These are phyloP conservation scores for Lactarius indigo DNA, from an alignment of 768 basidiomycete genomes.

Conservation along the genomic window DNA sequence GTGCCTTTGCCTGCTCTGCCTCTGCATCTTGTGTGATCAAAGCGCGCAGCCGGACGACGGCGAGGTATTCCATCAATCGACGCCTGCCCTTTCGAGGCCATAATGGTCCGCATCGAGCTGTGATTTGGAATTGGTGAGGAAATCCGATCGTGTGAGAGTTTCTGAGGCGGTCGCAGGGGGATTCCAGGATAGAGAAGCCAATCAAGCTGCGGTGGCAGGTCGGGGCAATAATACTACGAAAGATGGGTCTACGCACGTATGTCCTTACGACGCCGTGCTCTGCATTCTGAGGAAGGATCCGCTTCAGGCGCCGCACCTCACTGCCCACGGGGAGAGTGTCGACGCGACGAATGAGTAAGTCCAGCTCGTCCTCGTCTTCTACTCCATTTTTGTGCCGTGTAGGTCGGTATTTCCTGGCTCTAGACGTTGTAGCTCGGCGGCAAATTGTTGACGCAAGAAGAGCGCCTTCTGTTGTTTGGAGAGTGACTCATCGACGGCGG, in stretches of 20 bases:
- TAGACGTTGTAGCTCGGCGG: conserved; percentile 67
- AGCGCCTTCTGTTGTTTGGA: conserved; percentile 87
- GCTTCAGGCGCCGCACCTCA: conserved; percentile 79
- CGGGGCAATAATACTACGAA: not conserved
- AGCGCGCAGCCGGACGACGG: conserved; percentile 62
- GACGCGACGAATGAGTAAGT: conserved; percentile 68
- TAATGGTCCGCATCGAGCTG: conserved; percentile 91
- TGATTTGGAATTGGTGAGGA: conserved; percentile 64
- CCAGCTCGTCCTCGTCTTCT: conserved; percentile 76
- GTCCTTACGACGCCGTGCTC: conserved; percentile 86
- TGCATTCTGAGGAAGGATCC: conserved; percentile 86
- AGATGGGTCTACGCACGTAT: conserved; percentile 51
- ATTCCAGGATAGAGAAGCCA: conserved; percentile 85
- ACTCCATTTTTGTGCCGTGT: not conserved
- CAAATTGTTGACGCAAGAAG: conserved; percentile 79
- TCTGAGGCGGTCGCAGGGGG: conserved; percentile 39
- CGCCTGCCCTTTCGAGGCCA: conserved; percentile 89
- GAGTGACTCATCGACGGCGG: conserved; percentile 77
- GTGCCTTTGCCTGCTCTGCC: conserved; percentile 11
- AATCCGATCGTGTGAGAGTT: conserved; percentile 49
- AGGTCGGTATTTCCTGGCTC: conserved; percentile 25
- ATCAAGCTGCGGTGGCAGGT: conserved; percentile 57
- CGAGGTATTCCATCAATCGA: conserved; percentile 86
- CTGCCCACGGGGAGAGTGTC: conserved; percentile 68
- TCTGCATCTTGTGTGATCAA: conserved; percentile 22